Base-by-base conservation (phyloP, 2,329 filamentous ascomycete genomes). In the Penicillium sp. region DNA sequence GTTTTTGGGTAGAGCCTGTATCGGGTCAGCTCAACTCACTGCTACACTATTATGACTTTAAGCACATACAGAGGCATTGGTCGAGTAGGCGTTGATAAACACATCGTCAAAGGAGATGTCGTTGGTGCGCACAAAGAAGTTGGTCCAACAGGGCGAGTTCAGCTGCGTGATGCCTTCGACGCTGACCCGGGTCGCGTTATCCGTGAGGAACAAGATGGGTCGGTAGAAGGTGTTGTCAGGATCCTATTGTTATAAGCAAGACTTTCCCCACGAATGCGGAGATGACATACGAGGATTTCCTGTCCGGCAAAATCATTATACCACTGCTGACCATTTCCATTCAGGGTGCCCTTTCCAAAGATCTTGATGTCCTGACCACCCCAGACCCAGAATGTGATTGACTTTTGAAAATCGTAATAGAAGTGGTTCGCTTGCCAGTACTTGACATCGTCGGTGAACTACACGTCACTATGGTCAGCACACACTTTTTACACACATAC, bases 381-480 rank as follows among this genome's bases (percentile, higher is more conserved):
- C 82, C 82, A 86, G 46, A 83, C 80, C 79, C 81, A 85, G 62
- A 85, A 85, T 51, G 82, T 82, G 50, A 85, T 80, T 3, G 78
- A 82, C 56, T 78, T 78, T 52, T 80, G 77, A 63, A 79, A 80
- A 9, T 69, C 69, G 48, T 79, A 77, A 54, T 75, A 79, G 64
- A 79, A 80, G 63, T 79, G 70, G 61, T 80, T 79, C 26, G 65
- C 68, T 67, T 79, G 75, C 76, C 76, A 79, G 61, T 78, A 79
- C 4, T 70, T 63, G 39, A 78, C 74, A 42, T 77, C 73, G 48
- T 78, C 70, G 24, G 74, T 78, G 61, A 78, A 79, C 70, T 75
- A 45, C 13, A 26, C 24, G 24, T 26, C 5, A 26, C 24, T 6
- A 2, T 26, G 24, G 5, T 26, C 24, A 26, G 24, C 7, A 26